Conservation (phyloP, 805 yeast genomes). For the Candida pseudoglaebosa region DNA sequence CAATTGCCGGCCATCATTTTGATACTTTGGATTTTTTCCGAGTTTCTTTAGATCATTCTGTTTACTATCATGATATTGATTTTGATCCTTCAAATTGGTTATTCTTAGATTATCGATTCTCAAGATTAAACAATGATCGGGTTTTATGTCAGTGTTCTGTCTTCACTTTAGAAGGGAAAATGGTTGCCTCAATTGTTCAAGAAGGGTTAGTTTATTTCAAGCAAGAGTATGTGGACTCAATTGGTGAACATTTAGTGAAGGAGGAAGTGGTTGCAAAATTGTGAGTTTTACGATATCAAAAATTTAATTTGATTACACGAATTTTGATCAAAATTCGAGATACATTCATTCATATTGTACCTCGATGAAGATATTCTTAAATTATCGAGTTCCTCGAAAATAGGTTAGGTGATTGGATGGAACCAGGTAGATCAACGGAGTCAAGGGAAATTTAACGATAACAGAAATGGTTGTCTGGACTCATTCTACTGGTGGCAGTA, state of each 20-base stretch:
- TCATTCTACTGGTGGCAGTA: no score
- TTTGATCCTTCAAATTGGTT: slow-evolving; percentile 35
- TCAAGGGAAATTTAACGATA: no score
- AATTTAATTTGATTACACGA: no score
- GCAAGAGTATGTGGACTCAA: slow-evolving; percentile 3
- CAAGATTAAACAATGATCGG: slow-evolving; percentile 31
- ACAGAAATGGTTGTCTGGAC: no score
- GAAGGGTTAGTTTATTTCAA: slow-evolving; percentile 23
- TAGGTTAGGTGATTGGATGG: no score
- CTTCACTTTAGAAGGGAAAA: slow-evolving; percentile 24
- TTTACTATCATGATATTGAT: slow-evolving; percentile 32
- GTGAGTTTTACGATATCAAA: no score
- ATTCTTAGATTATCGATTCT: slow-evolving; percentile 30
- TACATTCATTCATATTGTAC: no score
- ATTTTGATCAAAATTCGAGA: no score
- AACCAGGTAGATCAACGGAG: no score
- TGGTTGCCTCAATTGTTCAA: slow-evolving; percentile 30
- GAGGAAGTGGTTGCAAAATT: neutral
- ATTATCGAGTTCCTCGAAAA: no score
- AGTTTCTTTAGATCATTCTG: slow-evolving; percentile 35
- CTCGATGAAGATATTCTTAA: no score
- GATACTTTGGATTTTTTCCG: slow-evolving; percentile 24
- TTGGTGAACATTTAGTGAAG: neutral
- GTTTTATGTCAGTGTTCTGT: slow-evolving; percentile 24
- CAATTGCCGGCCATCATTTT: slow-evolving; percentile 10